These are phyloP conservation scores for Candida pseudoglaebosa DNA, from an alignment of 805 yeast genomes.

Conservation along the genomic window DNA sequence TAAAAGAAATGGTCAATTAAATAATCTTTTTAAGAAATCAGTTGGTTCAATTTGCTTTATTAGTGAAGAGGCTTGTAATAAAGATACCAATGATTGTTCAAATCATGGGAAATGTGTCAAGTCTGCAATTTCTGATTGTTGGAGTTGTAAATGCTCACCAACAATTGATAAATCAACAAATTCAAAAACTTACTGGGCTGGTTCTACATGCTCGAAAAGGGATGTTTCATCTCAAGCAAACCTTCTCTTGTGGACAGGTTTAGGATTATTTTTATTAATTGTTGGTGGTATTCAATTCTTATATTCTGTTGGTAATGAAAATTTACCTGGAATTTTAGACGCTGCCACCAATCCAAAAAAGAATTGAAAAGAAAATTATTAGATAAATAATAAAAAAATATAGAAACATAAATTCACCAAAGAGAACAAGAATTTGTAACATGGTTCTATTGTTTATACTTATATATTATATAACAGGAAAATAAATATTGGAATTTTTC, in stretches of 20 bases:
- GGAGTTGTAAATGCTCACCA: conserved; percentile 50
- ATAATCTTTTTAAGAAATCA: conserved; percentile 9
- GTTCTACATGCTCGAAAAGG: conserved; percentile 59
- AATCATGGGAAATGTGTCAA: conserved; percentile 52
- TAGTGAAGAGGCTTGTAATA: conserved; percentile 45
- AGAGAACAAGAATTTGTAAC: too few relatives aligned
- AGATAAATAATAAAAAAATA: too few relatives aligned
- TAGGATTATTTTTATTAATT: conserved; percentile 44
- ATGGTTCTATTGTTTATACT: too few relatives aligned
- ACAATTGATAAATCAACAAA: conserved; percentile 37
- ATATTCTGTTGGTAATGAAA: conserved; percentile 51
- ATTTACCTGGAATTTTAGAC: conserved; percentile 65
- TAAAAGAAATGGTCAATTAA: conserved; percentile 20
- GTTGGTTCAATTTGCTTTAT: conserved; percentile 28
- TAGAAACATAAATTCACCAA: too few relatives aligned
- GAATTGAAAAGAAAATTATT: conserved; percentile 9
- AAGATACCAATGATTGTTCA: conserved; percentile 45
- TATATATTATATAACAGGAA: too few relatives aligned
- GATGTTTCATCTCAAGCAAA: conserved; percentile 66
- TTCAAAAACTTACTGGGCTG: conserved; percentile 53
- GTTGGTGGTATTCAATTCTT: conserved; percentile 53
- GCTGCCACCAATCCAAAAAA: conserved; percentile 51
- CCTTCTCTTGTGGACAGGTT: conserved; percentile 62
- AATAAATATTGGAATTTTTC: too few relatives aligned
- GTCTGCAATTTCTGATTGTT: conserved; percentile 30